Base-by-base conservation (phyloP, 495 filamentous ascomycete genomes). In the Aspergillus nidulans region DNA sequence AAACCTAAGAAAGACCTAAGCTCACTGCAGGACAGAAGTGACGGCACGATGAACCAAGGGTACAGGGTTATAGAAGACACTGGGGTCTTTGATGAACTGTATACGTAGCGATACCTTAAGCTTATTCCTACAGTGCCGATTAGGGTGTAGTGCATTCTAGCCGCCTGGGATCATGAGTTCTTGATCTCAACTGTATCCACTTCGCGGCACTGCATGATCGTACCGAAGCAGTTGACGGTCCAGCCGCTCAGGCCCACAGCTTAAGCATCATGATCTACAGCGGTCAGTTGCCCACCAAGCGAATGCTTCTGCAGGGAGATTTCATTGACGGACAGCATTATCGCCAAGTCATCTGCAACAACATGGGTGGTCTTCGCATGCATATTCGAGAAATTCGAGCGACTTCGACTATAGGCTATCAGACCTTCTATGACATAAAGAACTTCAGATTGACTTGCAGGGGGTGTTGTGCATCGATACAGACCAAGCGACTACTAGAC, bases 1-100 rank as follows among this genome's bases (percentile, higher is more conserved):
- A 49, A 50, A 58, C 61, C 55, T 55, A 51, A 54, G 58, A 53
- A 53, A 55, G 30, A 39, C 28, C 24, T 19, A 28, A 23, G 23
- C 16, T 38, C 30, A 28, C 26, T 9, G 9, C 5, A 28, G 5
- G 9, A 9, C 26, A n/a, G n/a, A n/a, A n/a, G n/a, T n/a, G n/a
- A n/a, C n/a, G n/a, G n/a, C n/a, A n/a, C n/a, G n/a, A n/a, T n/a
- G n/a, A n/a, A n/a, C n/a, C n/a, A n/a, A n/a, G n/a, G n/a, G n/a
- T n/a, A n/a, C n/a, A n/a, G n/a, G n/a, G n/a, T n/a, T n/a, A n/a
- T 9, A 18, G 18, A 34, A 12, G 30, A 34, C 30, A 6, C 30
- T 34, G 30, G 15, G 30, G 15, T 34, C 30, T 23, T 41, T 10
- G 41, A 43, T 43, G 19, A 4, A 24, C 41, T 23, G 19, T 20